These are phyloP conservation scores for Candida piceae DNA, from an alignment of 805 yeast species.

Conservation along the genomic window DNA sequence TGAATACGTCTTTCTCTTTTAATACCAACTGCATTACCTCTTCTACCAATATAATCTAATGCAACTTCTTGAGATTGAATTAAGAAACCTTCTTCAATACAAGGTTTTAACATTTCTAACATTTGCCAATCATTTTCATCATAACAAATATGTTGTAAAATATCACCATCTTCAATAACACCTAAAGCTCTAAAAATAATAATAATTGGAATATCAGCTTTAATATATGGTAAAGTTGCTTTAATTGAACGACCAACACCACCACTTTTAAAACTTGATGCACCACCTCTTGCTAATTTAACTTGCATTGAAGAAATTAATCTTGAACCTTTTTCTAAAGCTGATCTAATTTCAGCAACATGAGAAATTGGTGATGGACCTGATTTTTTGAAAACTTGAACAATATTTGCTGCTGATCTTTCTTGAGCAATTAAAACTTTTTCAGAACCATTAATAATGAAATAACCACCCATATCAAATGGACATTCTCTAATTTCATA, in stretches of 20 bases:
- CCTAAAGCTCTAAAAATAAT: slow-evolving; percentile 97
- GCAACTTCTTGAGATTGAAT: slow-evolving; percentile 98
- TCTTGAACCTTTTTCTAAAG: slow-evolving; percentile 95
- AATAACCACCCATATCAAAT: slow-evolving; percentile 99
- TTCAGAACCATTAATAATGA: slow-evolving; percentile 96
- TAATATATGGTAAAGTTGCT: slow-evolving; percentile 94
- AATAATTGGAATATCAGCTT: slow-evolving; percentile 95
- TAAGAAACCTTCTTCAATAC: slow-evolving; percentile 98
- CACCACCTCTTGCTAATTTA: slow-evolving; percentile 60
- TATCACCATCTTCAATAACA: slow-evolving; percentile 98
- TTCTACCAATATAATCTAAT: slow-evolving; percentile 94
- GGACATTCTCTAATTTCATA: slow-evolving; percentile 98
- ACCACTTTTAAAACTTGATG: slow-evolving; percentile 41
- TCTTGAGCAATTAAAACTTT: slow-evolving; percentile 98
- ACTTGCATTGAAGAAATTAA: slow-evolving; percentile 92
- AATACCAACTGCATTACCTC: slow-evolving; percentile 95
- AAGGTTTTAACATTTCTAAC: slow-evolving; percentile 98
- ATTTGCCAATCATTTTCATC: slow-evolving; percentile 99
- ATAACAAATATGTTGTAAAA: slow-evolving; percentile 94
- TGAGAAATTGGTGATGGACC: slow-evolving; percentile 96
- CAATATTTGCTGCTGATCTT: slow-evolving; percentile 96
- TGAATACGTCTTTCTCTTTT: slow-evolving; percentile 97
- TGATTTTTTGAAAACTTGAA: slow-evolving; percentile 95
- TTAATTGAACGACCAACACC: slow-evolving; percentile 76
- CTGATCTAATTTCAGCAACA: slow-evolving; percentile 94